phyloP scores from a whole-genome alignment of 345 rosid genomes.

The Ceriops tagal region DNA sequence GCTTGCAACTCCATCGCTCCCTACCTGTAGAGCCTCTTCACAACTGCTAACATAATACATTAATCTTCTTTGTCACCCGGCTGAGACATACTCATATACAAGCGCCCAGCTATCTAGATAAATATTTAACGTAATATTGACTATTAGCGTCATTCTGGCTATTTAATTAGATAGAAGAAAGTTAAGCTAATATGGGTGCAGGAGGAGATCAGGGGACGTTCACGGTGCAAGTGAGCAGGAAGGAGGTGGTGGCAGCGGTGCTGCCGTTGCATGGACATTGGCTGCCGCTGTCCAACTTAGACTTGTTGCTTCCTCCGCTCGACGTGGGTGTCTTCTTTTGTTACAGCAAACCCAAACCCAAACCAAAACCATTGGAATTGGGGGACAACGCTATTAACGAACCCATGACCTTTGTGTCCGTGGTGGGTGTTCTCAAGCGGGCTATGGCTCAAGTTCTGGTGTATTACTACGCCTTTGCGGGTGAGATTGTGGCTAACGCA shows the following conservation, averaged over 20 bases:
- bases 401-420: conserved; percentile 21
- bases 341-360: conserved; percentile 38
- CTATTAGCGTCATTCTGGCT: no score
- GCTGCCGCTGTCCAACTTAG: conserved; percentile 85
- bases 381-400: not conserved
- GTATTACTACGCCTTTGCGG: conserved; percentile 67
- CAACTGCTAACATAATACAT: no score
- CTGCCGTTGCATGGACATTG: conserved; percentile 71
- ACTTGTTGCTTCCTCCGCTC: conserved; percentile 69
- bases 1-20: no score
- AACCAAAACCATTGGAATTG: not conserved
- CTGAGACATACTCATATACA: no score
- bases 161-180: no score
- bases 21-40: no score
- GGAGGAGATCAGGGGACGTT: conserved; percentile 1
- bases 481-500: conserved; percentile 56
- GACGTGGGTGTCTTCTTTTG: conserved; percentile 64
- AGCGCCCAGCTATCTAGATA: no score
- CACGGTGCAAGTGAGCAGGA: conserved; percentile 30
- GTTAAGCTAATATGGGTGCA: conserved; percentile 4
- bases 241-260: conserved; percentile 57
- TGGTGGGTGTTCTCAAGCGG: conserved; percentile 43
- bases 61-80: no score
- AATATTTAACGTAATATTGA: no score
- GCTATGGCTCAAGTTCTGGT: conserved; percentile 62